A percentile compares a stretch with the other conserved stretches of the same genome.
phyloP scores from a whole-genome alignment of 345 rosid species.

The Gossypium longicalyx region DNA sequence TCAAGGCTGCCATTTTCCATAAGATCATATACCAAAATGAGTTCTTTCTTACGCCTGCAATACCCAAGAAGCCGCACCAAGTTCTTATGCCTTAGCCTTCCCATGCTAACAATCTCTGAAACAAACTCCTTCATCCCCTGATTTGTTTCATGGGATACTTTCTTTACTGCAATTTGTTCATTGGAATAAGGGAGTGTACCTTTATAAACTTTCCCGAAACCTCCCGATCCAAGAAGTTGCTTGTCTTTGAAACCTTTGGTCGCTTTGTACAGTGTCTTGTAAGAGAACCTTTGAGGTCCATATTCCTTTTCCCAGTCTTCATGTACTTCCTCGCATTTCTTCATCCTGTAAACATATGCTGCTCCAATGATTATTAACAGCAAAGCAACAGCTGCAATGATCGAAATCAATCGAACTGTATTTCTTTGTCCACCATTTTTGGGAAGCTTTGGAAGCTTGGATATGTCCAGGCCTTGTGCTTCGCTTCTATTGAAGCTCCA shows the following conservation, averaged over 20 bases:
- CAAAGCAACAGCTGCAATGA: conserved; percentile 10
- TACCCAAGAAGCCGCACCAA: conserved; percentile 51
- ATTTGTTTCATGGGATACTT: conserved; percentile 32
- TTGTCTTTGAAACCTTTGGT: conserved; percentile 40
- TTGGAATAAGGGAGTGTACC: conserved; percentile 29
- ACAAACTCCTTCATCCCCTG: conserved; percentile 48
- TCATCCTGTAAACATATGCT: conserved; percentile 23
- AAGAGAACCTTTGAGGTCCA: conserved; percentile 39
- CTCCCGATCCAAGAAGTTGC: conserved; percentile 40
- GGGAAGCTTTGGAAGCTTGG: conserved; percentile 56
- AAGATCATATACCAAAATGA: conserved; percentile 41
- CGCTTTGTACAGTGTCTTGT: conserved; percentile 38
- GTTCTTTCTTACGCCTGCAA: conserved; percentile 39
- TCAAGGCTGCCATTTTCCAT: conserved; percentile 50
- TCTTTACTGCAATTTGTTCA: conserved; percentile 42
- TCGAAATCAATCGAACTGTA: neutral
- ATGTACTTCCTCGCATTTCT: conserved; percentile 32
- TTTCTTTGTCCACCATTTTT: neutral
- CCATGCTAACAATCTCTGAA: conserved; percentile 47
- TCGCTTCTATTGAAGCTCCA: conserved; percentile 58
- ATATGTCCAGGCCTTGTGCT: conserved; percentile 35
- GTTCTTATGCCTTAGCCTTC: conserved; percentile 41
- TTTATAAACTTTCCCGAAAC: conserved; percentile 44
- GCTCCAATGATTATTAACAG: conserved; percentile 22
- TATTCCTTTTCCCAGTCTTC: conserved; percentile 49